Percentiles rank a stretch among this genome's conserved stretches.
phyloP scores from a whole-genome alignment of 2,329 filamentous ascomycete genomes.

The Calonectria leucothoes region DNA sequence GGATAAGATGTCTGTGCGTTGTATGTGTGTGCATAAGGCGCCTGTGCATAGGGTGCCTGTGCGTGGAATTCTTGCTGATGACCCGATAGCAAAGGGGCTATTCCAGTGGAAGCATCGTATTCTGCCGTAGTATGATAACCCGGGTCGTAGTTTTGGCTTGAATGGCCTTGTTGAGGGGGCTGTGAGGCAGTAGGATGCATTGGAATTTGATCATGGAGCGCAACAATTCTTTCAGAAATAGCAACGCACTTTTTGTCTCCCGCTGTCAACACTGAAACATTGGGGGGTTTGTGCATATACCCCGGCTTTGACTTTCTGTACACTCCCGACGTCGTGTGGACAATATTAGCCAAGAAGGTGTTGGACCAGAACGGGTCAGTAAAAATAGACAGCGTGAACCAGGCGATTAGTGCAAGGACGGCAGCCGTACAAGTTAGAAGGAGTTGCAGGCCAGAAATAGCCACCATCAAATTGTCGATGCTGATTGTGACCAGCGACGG shows the following conservation, averaged over 20 bases:
- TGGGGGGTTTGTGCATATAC: not conserved
- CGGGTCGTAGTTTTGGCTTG: not conserved
- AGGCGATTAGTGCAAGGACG: not conserved
- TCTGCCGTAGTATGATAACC: not conserved
- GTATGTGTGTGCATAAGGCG: too few species aligned
- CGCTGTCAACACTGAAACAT: not conserved
- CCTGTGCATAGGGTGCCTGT: too few species aligned
- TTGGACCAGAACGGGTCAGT: not conserved
- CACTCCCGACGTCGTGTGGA: not conserved
- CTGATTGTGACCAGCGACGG: not conserved
- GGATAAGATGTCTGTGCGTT: too few species aligned
- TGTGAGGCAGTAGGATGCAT: not conserved
- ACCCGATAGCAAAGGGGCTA: not conserved
- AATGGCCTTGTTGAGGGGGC: too few species aligned
- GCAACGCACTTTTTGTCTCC: not conserved
- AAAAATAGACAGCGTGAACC: not conserved
- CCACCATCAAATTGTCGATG: not conserved
- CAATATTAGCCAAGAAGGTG: not conserved
- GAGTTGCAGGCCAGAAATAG: not conserved
- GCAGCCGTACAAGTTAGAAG: not conserved
- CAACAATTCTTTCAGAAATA: not conserved
- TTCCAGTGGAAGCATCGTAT: not conserved
- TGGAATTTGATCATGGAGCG: not conserved
- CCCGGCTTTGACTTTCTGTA: not conserved
- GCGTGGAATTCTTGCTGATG: too few species aligned